Evolutionary conservation across 306 rosid species (phyloP).

Genomic region (Phaseolus lunatus): DNA sequence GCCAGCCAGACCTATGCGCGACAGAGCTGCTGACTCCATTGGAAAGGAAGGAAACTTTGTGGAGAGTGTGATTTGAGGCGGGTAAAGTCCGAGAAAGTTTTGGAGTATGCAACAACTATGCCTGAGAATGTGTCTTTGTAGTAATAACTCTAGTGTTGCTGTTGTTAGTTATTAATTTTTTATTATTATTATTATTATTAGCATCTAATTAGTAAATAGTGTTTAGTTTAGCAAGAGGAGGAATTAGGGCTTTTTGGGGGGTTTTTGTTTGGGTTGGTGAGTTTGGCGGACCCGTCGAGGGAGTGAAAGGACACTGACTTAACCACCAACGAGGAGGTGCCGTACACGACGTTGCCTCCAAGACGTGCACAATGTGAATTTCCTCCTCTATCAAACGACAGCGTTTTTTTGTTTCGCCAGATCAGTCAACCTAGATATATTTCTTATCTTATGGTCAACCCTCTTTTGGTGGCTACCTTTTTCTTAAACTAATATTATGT

Average conservation of each 20-base stretch:
- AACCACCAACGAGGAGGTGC: slow-evolving; percentile 52
- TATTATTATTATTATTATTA: background rate
- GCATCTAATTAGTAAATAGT: background rate
- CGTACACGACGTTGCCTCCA: slow-evolving; percentile 49
- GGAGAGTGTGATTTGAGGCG: background rate
- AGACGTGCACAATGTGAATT: background rate
- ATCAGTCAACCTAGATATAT: background rate
- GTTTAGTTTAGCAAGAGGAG: background rate
- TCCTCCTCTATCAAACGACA: slow-evolving; percentile 18
- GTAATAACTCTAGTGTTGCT: background rate
- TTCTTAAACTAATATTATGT: background rate
- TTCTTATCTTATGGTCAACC: background rate
- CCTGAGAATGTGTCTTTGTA: background rate
- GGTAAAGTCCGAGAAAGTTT: too few species aligned
- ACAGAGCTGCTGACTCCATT: slow-evolving; percentile 75
- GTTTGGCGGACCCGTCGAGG: slow-evolving; percentile 92
- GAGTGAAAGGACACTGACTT: slow-evolving; percentile 60
- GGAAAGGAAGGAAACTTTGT: background rate
- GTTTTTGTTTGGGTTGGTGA: slow-evolving; percentile 5
- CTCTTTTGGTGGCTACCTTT: background rate
- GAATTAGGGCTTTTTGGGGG: background rate
- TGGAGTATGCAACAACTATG: too few species aligned
- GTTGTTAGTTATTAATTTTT: background rate
- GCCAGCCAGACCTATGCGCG: slow-evolving; percentile 92
- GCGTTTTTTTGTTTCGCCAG: slow-evolving; percentile 24